Conservation (phyloP, 1,284 basidiomycete genomes). For the Porodaedalea pini region DNA sequence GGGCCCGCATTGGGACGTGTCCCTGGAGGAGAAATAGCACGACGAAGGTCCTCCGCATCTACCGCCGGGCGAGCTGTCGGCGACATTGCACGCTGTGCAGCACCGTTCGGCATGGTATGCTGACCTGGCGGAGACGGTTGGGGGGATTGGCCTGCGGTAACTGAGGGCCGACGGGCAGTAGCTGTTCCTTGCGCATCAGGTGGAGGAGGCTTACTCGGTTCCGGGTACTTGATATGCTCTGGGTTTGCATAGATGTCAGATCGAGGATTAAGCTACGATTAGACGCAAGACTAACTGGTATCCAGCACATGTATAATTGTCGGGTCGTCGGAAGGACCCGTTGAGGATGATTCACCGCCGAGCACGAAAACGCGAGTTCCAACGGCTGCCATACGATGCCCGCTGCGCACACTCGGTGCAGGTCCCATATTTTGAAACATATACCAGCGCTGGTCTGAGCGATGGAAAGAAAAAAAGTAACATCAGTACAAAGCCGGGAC, state of each 20-base stretch:
- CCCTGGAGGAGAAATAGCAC: slow-evolving; percentile 60
- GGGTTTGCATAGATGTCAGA: slow-evolving; percentile 14
- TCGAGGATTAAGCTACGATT: slow-evolving; percentile 10
- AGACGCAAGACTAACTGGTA: slow-evolving; percentile 65
- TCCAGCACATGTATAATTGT: slow-evolving; percentile 86
- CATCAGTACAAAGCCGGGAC: not conserved
- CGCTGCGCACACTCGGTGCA: slow-evolving; percentile 84
- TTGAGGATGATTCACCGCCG: slow-evolving; percentile 88
- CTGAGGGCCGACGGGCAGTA: slow-evolving; percentile 39
- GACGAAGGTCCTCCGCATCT: slow-evolving; percentile 55
- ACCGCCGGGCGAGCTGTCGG: slow-evolving; percentile 41
- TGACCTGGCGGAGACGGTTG: slow-evolving; percentile 21
- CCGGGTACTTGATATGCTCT: slow-evolving; percentile 96
- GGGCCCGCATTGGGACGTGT: slow-evolving; percentile 33
- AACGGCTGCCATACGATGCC: slow-evolving; percentile 92
- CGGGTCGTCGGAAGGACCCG: slow-evolving; percentile 76
- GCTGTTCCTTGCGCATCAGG: slow-evolving; percentile 33
- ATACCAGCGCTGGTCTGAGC: slow-evolving; percentile 80
- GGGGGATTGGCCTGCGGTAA: slow-evolving; percentile 28
- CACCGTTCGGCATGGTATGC: slow-evolving; percentile 32
- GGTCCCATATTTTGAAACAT: slow-evolving; percentile 99
- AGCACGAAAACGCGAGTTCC: slow-evolving; percentile 89
- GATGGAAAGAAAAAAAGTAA: not conserved
- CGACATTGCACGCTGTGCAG: slow-evolving; percentile 48
- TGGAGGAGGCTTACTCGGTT: slow-evolving; percentile 52